Evolutionary conservation across 345 rosid species (phyloP).

Genomic region (Citrus australasica): DNA sequence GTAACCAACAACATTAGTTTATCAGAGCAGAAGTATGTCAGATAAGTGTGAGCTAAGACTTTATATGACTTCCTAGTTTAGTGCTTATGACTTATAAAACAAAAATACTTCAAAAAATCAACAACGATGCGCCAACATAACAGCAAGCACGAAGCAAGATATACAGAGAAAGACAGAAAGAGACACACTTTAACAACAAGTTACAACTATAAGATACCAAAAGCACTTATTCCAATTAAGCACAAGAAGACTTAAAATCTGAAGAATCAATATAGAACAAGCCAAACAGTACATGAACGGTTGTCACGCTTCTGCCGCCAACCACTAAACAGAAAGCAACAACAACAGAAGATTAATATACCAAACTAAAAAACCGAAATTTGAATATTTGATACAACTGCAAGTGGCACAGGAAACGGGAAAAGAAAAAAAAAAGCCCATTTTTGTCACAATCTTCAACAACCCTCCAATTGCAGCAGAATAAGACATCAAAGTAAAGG

Average conservation of each 20-base stretch:
- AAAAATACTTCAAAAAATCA: neutral
- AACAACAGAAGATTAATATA: neutral
- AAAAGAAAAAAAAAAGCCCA: constrained; percentile 17
- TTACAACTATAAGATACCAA: constrained; percentile 15
- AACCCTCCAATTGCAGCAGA: constrained; percentile 17
- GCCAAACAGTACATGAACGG: constrained; percentile 26
- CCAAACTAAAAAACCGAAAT: constrained; percentile 7
- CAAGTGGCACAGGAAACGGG: constrained; percentile 11
- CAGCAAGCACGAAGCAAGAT: neutral
- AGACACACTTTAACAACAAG: constrained; percentile 14
- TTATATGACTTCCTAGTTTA: neutral
- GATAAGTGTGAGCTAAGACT: neutral
- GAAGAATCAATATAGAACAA: constrained; percentile 8
- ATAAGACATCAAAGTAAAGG: neutral
- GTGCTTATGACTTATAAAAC: neutral
- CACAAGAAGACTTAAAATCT: constrained; percentile 19
- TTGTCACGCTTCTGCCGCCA: constrained; percentile 27
- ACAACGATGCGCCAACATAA: neutral
- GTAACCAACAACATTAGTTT: neutral
- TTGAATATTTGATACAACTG: constrained; percentile 5
- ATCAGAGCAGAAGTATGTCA: neutral
- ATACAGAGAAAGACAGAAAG: neutral
- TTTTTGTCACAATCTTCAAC: constrained; percentile 44
- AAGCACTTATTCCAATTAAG: constrained; percentile 8
- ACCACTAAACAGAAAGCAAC: constrained; percentile 16